These are phyloP conservation scores for Tuber umbilicatum DNA, from an alignment of 495 filamentous ascomycete species.

Conservation along the genomic window DNA sequence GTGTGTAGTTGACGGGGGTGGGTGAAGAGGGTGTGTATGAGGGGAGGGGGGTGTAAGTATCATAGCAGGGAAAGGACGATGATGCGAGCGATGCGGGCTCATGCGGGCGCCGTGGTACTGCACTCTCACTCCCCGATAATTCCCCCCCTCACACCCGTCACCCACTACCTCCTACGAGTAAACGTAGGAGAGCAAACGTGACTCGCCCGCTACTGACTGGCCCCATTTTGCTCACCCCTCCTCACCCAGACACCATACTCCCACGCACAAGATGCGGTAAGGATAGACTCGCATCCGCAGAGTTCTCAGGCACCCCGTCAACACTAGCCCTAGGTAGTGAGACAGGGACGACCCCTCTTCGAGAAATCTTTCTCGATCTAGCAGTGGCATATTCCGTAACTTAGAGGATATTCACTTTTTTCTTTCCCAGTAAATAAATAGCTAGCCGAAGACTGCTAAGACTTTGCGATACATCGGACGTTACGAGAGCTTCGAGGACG, in stretches of 20 bases:
- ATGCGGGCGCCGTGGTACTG: not conserved
- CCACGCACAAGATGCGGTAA: not conserved
- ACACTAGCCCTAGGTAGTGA: too few relatives aligned
- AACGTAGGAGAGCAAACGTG: not conserved
- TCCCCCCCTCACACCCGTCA: not conserved
- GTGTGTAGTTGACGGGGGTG: not conserved
- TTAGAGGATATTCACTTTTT: too few relatives aligned
- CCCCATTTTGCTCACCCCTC: not conserved
- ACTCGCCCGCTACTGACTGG: not conserved
- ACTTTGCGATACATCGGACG: too few relatives aligned
- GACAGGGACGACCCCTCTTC: too few relatives aligned
- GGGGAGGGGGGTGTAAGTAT: not conserved
- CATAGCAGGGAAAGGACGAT: not conserved
- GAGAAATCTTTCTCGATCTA: too few relatives aligned
- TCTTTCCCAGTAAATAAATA: too few relatives aligned
- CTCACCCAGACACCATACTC: not conserved
- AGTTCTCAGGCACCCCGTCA: too few relatives aligned
- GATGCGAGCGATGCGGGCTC: constrained; percentile 4
- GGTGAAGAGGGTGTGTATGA: not conserved
- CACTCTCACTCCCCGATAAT: not conserved
- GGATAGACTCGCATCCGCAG: not conserved
- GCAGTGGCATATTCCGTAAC: too few relatives aligned
- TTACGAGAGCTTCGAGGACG: too few relatives aligned
- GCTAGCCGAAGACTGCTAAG: too few relatives aligned
- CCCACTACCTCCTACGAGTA: not conserved